Percentiles rank a stretch among this genome's conserved stretches.
Conservation (phyloP, 106 monocot species). For the Vanilla planifolia region DNA sequence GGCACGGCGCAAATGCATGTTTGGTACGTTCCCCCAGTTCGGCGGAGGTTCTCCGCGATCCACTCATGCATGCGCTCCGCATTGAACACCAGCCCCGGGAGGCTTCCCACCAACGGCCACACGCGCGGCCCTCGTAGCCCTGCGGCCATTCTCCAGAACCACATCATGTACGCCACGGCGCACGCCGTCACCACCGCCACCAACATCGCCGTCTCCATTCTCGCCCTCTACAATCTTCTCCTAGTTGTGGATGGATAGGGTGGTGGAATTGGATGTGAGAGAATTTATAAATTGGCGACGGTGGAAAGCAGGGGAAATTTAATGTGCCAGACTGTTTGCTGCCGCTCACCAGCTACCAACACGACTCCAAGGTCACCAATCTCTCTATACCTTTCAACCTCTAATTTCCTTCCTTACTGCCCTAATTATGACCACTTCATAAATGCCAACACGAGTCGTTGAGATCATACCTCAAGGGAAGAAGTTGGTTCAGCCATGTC, state of each 20-base stretch:
- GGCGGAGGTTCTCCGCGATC: constrained; percentile 72
- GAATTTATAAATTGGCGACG: not conserved
- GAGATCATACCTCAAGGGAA: not conserved
- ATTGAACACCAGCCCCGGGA: constrained; percentile 71
- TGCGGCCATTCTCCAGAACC: constrained; percentile 50
- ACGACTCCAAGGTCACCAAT: not conserved
- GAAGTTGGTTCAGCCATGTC: too few relatives aligned
- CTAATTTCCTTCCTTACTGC: not conserved
- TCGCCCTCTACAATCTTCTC: too few relatives aligned
- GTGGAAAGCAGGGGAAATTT: constrained; percentile 3
- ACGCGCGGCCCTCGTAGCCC: constrained; percentile 48
- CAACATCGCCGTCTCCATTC: not conserved
- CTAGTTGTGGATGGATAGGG: not conserved
- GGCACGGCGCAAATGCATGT: constrained; percentile 84
- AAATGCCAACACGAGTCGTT: constrained; percentile 4
- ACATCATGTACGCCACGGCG: constrained; percentile 42
- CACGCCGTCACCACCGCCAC: constrained; percentile 4
- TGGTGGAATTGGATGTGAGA: not conserved
- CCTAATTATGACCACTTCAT: not conserved
- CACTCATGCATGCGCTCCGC: constrained; percentile 77
- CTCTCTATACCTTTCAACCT: constrained; percentile 1
- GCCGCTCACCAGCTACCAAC: constrained; percentile 7
- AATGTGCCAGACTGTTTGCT: constrained; percentile 10
- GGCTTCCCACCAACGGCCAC: constrained; percentile 85
- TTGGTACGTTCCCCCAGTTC: constrained; percentile 76